Evolutionary conservation across 768 basidiomycete genomes (phyloP).

Genomic region (Tulasnella sp.): DNA sequence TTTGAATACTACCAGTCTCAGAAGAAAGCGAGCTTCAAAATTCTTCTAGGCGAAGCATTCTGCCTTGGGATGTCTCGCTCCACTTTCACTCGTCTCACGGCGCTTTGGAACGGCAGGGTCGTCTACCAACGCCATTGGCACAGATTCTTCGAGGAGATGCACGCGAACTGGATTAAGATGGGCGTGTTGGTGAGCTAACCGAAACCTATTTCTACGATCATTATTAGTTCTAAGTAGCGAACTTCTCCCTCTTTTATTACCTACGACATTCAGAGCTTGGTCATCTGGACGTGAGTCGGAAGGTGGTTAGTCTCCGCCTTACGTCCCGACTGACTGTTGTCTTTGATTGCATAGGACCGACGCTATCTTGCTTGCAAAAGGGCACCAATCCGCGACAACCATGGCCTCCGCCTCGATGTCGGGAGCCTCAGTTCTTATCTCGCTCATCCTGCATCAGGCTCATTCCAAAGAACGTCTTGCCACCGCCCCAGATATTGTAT

Average conservation of each 20-base stretch:
- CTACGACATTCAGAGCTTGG: no score
- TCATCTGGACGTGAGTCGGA: conserved; percentile 14
- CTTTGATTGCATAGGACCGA: not conserved
- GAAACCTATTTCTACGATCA: no score
- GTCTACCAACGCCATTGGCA: conserved; percentile 26
- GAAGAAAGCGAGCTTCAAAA: not conserved
- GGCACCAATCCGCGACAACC: not conserved
- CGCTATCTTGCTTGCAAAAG: not conserved
- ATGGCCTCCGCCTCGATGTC: conserved; percentile 6
- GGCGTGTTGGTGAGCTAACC: no score
- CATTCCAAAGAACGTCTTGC: conserved; percentile 4
- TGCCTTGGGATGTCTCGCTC: not conserved
- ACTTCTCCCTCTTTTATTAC: no score
- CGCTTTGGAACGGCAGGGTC: conserved; percentile 18
- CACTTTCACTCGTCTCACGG: not conserved
- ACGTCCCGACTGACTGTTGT: not conserved
- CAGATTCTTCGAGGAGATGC: no score
- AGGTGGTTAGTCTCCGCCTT: not conserved
- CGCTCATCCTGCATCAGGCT: conserved; percentile 4
- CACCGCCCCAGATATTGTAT: conserved; percentile 16
- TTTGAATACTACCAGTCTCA: not conserved
- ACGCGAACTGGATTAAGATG: no score
- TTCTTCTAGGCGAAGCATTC: not conserved
- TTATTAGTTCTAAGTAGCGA: no score
- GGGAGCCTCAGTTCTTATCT: not conserved